Evolutionary conservation across 169 alveolate species (phyloP), one percentile per base, ranked within the genome.

Genomic region (Cystoisospora suis): DNA sequence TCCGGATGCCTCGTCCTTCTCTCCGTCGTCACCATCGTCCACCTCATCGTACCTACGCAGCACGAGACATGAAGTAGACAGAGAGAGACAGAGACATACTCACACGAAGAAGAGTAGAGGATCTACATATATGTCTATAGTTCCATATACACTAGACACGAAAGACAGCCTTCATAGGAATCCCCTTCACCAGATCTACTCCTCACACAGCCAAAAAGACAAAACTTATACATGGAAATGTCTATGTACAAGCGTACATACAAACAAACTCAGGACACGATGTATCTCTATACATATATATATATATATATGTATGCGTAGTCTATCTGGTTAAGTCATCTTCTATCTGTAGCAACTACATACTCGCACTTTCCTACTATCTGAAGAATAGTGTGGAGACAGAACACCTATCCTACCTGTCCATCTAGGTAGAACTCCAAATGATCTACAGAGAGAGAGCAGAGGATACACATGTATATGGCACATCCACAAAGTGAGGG

Each of bases 21-120:
- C 80, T 42, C 58, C 44, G 59, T 45, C 81, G 29, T 79, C 88
- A 12, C 61, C 90, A 0, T 47, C 88, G 58, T 85, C 81, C 29
- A 85, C 79, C 32, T 58, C 90, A 44, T 58, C 90, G 72, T 85
- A 85, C 90, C 90, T 85, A 42, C 46, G 38, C n/a, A 34, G 17
- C 5, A 32, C 27, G 58, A 75, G 27, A 75, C 36, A 27, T n/a
- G 2, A n/a, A n/a, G 32, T n/a, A 40, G 20, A 1, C 40, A 12
- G 80, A 40, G 27, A 12, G 20, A 69, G 44, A 53, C 29, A 53
- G 29, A 53, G 29, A 23, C 65, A 23, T 53, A 23, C 65, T 15
- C 12, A 53, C 12, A 53, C 29, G 29, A 15, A 53, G 65, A 53
- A 23, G 29, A 12, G 29, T 53, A 15, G 12, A 53, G 23, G 29